Evolutionary conservation across 2,329 filamentous ascomycete genomes (phyloP), one percentile per base, ranked within the genome.

Genomic region (Colletotrichum abscissum): DNA sequence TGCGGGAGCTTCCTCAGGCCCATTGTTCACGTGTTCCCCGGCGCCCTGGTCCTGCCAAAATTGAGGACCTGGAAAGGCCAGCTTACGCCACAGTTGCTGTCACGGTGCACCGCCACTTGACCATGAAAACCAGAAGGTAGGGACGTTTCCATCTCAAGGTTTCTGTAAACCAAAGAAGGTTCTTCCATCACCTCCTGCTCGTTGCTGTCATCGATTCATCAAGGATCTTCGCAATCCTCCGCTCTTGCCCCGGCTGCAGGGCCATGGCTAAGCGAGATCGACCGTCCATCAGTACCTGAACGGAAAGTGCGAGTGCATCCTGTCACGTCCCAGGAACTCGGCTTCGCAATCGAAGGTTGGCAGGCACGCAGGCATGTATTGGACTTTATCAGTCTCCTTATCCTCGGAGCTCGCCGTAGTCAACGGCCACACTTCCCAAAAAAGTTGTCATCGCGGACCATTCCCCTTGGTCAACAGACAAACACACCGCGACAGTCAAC

Each of bases 401-500:
- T 46, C 42, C 33, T 59, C 68, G 52, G 69, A 74, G 72, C 57
- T 67, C 62, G 58, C 63, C 63, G 69, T 22, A 54, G 35, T 55
- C 30, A 54, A 55, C 58, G 72, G 72, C 22, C 42, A 49, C 30
- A 63, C 22, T 72, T 74, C 68, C 72, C 68, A 72, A 72, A 46
- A 4, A 30, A 62, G 38, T 19, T 63, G 3, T 46, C 67, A 67
- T 69, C 71, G 26, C 35, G 57, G 56, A 67, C 58, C 49, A 30
- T 30, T 38, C 35, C 33, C 60, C 56, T 28, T 57, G 30, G 33
- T 30, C 28, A 35, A 22, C 52, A 24, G 62, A 63, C 38, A 14
- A 6, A 42, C 38, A 42, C 38, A 42, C 38, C 14, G 14, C 38
- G 38, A 42, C 38, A 42, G 38, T 42, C 38, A 16, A 42, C 38